Evolutionary conservation across 2,329 filamentous ascomycete genomes (phyloP).

Genomic region (Aspergillus floridensis): DNA sequence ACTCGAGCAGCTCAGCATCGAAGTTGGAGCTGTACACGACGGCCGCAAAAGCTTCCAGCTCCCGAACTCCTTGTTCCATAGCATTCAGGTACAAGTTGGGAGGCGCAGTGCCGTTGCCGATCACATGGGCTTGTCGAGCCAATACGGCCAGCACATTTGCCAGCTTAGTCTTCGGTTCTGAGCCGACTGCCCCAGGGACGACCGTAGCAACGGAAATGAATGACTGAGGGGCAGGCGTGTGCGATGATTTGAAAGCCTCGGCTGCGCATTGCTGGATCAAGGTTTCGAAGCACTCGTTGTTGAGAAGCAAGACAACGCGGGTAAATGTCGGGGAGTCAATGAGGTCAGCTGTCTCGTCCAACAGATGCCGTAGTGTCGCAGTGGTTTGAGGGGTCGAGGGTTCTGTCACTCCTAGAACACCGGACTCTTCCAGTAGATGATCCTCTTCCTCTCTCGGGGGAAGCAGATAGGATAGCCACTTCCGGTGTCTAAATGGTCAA

Average conservation of each 20-base stretch:
- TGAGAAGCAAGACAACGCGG: constrained; percentile 78
- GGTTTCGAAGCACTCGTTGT: constrained; percentile 82
- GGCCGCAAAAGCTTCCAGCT: constrained; percentile 49
- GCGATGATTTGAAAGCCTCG: constrained; percentile 66
- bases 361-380: constrained; percentile 69
- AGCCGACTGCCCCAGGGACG: constrained; percentile 28
- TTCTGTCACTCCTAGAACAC: constrained; percentile 56
- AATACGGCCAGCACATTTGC: constrained; percentile 88
- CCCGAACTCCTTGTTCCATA: constrained; percentile 48
- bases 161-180: constrained; percentile 64
- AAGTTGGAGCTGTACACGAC: constrained; percentile 52
- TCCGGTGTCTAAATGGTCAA: constrained; percentile 47
- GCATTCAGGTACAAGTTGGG: constrained; percentile 46
- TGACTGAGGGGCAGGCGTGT: constrained; percentile 41
- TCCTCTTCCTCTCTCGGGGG: constrained; percentile 76
- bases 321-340: constrained; percentile 91
- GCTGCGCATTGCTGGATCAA: constrained; percentile 78
- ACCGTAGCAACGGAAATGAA: constrained; percentile 45
- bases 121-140: constrained; percentile 83
- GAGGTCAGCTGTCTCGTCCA: constrained; percentile 94
- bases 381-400: constrained; percentile 37
- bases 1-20: constrained; percentile 33
- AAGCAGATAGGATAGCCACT: constrained; percentile 82
- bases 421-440: constrained; percentile 80
- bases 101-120: constrained; percentile 65